phyloP scores from a whole-genome alignment of 129 eudicot species.

The Logfia minima region DNA sequence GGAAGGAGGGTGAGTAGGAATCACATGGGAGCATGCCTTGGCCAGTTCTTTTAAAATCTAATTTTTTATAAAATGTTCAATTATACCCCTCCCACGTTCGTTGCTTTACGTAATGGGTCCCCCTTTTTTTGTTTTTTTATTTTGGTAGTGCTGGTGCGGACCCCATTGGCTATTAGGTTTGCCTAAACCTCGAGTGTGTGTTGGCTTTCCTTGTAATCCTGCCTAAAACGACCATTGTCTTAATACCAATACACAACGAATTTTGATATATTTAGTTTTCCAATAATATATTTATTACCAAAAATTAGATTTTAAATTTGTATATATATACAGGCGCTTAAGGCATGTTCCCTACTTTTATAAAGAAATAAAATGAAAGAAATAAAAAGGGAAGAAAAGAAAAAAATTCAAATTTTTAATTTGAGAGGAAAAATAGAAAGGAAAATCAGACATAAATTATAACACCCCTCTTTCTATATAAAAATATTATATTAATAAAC shows the following conservation, averaged over 20 bases:
- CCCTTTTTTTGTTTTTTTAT: slow-evolving; percentile 29
- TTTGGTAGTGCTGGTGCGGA: slow-evolving; percentile 35
- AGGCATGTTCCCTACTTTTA: too few species aligned
- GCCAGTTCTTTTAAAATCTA: slow-evolving; percentile 38
- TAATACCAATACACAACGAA: not conserved
- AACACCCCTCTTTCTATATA: too few species aligned
- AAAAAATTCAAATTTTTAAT: too few species aligned
- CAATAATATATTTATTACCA: too few species aligned
- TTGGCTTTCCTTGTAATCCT: slow-evolving; percentile 7
- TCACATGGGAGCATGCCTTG: slow-evolving; percentile 50
- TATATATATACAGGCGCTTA: too few species aligned
- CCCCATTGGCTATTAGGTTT: slow-evolving; percentile 33
- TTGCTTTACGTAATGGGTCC: slow-evolving; percentile 29
- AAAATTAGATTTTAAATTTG: too few species aligned
- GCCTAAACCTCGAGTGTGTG: slow-evolving; percentile 30
- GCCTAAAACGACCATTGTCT: slow-evolving; percentile 18
- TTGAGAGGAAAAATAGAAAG: too few species aligned
- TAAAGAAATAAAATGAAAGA: too few species aligned
- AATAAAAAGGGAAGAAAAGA: too few species aligned
- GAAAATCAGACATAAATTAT: too few species aligned
- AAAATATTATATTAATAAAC: too few species aligned
- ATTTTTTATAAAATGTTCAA: slow-evolving; percentile 7
- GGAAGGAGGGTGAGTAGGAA: slow-evolving; percentile 36
- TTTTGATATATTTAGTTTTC: too few species aligned
- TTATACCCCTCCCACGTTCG: slow-evolving; percentile 18